Percentiles rank a stretch among this genome's conserved stretches.
Evolutionary conservation across 1,284 basidiomycete genomes (phyloP).

Genomic region (Cryptococcus hybrid): DNA sequence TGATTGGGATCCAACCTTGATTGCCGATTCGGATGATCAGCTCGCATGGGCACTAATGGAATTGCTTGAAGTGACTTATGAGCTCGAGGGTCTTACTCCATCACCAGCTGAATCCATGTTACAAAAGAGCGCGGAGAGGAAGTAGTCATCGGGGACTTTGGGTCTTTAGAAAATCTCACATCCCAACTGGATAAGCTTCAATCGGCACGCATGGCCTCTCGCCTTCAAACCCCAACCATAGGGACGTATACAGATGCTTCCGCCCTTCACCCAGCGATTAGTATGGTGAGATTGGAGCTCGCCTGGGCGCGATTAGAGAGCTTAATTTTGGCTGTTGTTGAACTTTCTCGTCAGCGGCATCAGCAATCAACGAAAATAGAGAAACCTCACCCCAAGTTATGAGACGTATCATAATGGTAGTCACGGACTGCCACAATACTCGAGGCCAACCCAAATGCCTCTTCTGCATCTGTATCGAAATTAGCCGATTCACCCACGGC

Average conservation of each 20-base stretch:
- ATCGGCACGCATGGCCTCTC: not conserved
- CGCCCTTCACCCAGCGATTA: slow-evolving; percentile 21
- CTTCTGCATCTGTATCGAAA: not conserved
- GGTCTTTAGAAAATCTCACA: slow-evolving; percentile 3
- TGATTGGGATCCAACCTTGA: not conserved
- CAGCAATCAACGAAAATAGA: not conserved
- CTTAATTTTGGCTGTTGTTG: slow-evolving; percentile 22
- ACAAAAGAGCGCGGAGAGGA: not conserved
- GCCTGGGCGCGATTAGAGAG: slow-evolving; percentile 34
- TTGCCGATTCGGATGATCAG: slow-evolving; percentile 10
- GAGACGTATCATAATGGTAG: slow-evolving; percentile 1
- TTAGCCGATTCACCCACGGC: not conserved
- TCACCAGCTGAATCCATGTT: not conserved
- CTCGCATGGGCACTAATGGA: slow-evolving; percentile 32
- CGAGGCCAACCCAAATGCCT: not conserved
- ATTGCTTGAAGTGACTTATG: slow-evolving; percentile 38
- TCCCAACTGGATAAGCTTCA: slow-evolving; percentile 5
- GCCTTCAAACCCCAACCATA: not conserved
- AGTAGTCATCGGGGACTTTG: not conserved
- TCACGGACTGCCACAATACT: slow-evolving; percentile 3
- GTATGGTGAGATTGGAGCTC: slow-evolving; percentile 28
- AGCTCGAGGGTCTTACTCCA: slow-evolving; percentile 35
- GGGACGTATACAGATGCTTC: slow-evolving; percentile 1
- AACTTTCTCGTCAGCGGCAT: slow-evolving; percentile 14
- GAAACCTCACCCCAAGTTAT: slow-evolving; percentile 9